A percentile compares a stretch with the other conserved stretches of the same genome.
phyloP scores from a whole-genome alignment of 371 early-diverging fungal species.

The Choanephora cucurbitarum region DNA sequence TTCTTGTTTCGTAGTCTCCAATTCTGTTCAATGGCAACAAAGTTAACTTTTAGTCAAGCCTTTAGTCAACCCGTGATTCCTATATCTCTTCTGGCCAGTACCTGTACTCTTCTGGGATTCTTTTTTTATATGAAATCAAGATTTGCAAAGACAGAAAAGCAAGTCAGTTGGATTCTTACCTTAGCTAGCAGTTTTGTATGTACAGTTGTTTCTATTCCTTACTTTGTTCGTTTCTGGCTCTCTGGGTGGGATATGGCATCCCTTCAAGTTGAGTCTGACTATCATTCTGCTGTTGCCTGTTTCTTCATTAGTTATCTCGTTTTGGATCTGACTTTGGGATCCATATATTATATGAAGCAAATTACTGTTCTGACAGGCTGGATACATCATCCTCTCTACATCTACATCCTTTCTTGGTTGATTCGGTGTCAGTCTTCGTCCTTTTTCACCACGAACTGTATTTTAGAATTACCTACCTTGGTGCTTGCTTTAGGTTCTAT shows the following conservation, averaged over 20 bases:
- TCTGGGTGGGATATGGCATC: conserved; percentile 36
- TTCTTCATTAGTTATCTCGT: conserved; percentile 48
- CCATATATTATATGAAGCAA: conserved; percentile 46
- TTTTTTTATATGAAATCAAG: conserved; percentile 27
- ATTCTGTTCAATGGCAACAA: conserved; percentile 7
- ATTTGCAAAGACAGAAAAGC: conserved; percentile 33
- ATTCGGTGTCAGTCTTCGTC: conserved; percentile 25
- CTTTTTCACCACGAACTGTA: conserved; percentile 36
- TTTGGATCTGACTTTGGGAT: conserved; percentile 47
- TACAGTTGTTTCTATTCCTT: conserved; percentile 35
- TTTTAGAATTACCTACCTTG: conserved; percentile 45
- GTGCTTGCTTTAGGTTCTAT: conserved; percentile 43
- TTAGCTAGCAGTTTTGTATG: conserved; percentile 41
- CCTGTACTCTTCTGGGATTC: conserved; percentile 16
- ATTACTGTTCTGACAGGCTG: conserved; percentile 56
- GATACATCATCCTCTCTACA: conserved; percentile 57
- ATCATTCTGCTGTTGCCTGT: conserved; percentile 17
- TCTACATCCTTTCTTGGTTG: conserved; percentile 30
- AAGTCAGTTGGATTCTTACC: conserved; percentile 42
- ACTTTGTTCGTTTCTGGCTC: conserved; percentile 26
- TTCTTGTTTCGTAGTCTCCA: too few relatives aligned
- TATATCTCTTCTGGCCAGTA: conserved; percentile 15
- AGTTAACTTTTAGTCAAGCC: conserved; percentile 24
- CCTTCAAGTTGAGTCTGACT: conserved; percentile 15
- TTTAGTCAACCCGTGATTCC: conserved; percentile 28